Evolutionary conservation across 164 flowering plant genomes (phyloP).

Genomic region (Kalanchoe fedtschenkoi): DNA sequence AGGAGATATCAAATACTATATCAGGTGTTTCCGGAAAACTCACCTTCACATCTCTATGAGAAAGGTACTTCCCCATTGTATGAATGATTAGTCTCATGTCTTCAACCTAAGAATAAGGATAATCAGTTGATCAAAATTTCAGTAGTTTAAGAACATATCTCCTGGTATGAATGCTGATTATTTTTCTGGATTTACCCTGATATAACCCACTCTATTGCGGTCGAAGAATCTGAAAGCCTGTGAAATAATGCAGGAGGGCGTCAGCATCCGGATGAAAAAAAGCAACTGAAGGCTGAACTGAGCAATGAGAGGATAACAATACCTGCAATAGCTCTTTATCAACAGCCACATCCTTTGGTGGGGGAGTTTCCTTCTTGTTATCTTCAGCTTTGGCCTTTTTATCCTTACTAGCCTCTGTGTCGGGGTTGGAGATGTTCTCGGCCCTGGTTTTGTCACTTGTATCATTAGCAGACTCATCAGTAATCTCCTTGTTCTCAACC

Average conservation of each 20-base stretch:
- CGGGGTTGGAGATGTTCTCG: slow-evolving; percentile 19
- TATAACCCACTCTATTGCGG: slow-evolving; percentile 69
- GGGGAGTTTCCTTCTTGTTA: slow-evolving; percentile 22
- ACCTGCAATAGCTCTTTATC: slow-evolving; percentile 78
- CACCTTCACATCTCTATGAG: slow-evolving; percentile 95
- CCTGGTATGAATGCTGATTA: background rate
- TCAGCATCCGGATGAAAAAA: background rate
- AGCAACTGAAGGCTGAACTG: background rate
- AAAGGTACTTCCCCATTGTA: slow-evolving; percentile 65
- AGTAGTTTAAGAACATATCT: background rate
- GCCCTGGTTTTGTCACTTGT: slow-evolving; percentile 14
- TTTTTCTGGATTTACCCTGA: slow-evolving; percentile 40
- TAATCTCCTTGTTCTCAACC: slow-evolving; percentile 17
- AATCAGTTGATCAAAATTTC: background rate
- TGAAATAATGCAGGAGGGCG: slow-evolving; percentile 2
- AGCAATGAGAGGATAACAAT: slow-evolving; percentile 1
- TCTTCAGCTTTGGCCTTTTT: slow-evolving; percentile 19
- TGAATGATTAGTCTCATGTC: slow-evolving; percentile 82
- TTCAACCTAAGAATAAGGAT: slow-evolving; percentile 60
- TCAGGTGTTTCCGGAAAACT: background rate
- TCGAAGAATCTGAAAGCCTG: slow-evolving; percentile 98
- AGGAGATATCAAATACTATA: too few species aligned
- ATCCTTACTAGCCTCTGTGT: slow-evolving; percentile 9
- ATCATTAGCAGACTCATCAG: slow-evolving; percentile 18
- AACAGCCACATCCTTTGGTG: slow-evolving; percentile 32